Evolutionary conservation across 345 rosid species (phyloP).

Genomic region (Streptanthus diversifolius): DNA sequence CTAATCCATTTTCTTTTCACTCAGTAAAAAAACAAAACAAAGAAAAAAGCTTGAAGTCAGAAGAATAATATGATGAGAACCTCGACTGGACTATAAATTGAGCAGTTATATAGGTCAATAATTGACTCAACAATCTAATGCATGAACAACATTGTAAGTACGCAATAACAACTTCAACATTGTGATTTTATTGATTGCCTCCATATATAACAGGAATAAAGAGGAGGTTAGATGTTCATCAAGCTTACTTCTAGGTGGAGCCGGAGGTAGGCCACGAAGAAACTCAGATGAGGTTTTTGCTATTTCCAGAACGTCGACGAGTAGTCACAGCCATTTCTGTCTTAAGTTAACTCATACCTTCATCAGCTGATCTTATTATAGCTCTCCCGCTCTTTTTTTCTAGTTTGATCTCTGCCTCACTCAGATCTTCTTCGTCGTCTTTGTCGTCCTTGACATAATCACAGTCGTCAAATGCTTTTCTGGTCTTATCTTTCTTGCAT

Average conservation of each 20-base stretch:
- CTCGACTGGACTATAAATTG: neutral
- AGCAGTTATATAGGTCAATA: neutral
- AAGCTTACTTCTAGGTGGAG: slow-evolving; percentile 85
- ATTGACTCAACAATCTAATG: neutral
- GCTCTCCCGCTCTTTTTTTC: slow-evolving; percentile 43
- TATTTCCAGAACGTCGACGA: slow-evolving; percentile 56
- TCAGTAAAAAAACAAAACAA: slow-evolving; percentile 38
- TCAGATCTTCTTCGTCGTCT: slow-evolving; percentile 25
- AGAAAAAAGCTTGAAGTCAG: neutral
- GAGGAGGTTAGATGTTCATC: neutral
- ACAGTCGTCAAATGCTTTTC: slow-evolving; percentile 43
- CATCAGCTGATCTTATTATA: slow-evolving; percentile 59
- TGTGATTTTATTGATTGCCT: neutral
- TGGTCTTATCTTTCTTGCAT: slow-evolving; percentile 48
- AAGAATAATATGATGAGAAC: neutral
- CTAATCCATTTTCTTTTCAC: slow-evolving; percentile 78
- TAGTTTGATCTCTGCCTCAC: slow-evolving; percentile 48
- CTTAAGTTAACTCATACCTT: slow-evolving; percentile 42
- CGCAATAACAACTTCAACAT: neutral
- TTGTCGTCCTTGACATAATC: slow-evolving; percentile 69
- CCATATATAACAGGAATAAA: neutral
- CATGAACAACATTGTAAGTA: neutral
- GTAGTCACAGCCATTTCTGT: slow-evolving; percentile 67
- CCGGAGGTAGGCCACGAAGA: slow-evolving; percentile 89
- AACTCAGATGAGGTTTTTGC: slow-evolving; percentile 61